Evolutionary conservation across 139 green algal species (phyloP).

Genomic region (Closterium sp.): DNA sequence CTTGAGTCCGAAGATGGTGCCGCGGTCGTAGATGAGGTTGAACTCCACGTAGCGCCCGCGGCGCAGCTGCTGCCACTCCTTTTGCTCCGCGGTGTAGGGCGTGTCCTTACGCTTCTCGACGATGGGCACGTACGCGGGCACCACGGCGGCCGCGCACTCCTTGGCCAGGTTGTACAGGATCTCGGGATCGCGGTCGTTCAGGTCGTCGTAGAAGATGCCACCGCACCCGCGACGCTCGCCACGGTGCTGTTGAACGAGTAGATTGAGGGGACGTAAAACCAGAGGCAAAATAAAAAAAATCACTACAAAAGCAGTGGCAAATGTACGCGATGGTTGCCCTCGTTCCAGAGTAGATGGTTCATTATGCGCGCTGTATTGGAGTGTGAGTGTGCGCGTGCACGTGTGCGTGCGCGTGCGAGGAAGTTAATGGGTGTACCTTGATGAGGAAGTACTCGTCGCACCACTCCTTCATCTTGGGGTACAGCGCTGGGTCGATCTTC

Average conservation of each 20-base stretch:
- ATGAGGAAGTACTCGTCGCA: slow-evolving; percentile 98
- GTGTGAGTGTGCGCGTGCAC: neutral
- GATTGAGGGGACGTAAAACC: neutral
- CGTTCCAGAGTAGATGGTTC: neutral
- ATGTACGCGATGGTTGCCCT: neutral
- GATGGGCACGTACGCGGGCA: slow-evolving; percentile 83
- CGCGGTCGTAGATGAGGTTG: slow-evolving; percentile 93
- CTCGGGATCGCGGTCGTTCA: slow-evolving; percentile 72
- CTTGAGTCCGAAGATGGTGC: slow-evolving; percentile 97
- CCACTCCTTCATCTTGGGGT: slow-evolving; percentile 90
- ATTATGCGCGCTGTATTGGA: too few relatives aligned
- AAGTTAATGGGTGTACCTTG: neutral
- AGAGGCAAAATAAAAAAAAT: neutral
- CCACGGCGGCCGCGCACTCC: slow-evolving; percentile 30
- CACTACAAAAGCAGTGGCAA: neutral
- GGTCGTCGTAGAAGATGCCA: slow-evolving; percentile 98
- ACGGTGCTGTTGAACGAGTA: slow-evolving; percentile 72
- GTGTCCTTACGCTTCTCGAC: slow-evolving; percentile 87
- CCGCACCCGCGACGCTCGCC: slow-evolving; percentile 79
- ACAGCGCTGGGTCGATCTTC: slow-evolving; percentile 87
- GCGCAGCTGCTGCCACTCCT: slow-evolving; percentile 91
- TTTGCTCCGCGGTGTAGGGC: slow-evolving; percentile 79
- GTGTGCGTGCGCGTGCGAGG: neutral
- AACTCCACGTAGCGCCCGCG: slow-evolving; percentile 93
- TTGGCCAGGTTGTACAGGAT: slow-evolving; percentile 69